Evolutionary conservation across 2,329 filamentous ascomycete species (phyloP), one percentile per base, ranked within the genome.

Genomic region (Rosellinia necatrix): DNA sequence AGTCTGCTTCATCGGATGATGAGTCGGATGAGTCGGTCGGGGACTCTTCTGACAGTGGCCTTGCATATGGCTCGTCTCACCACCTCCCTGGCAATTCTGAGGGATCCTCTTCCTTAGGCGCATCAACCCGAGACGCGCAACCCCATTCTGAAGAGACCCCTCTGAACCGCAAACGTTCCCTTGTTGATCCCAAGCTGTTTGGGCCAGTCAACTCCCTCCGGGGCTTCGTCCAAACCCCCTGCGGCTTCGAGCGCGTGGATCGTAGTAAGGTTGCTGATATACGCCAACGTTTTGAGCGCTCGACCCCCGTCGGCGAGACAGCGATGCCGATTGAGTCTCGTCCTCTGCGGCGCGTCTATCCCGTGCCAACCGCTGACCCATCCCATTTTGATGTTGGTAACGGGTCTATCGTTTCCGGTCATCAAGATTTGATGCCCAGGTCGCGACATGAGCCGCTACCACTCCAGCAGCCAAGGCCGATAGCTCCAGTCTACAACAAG

Each of bases 381-480:
- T 77, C 74, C 17, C 78, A 75, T 22, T 87, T 87, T 63, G 86
- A 90, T 61, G 82, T 79, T 44, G 75, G 72, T 22, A 77, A 78
- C 27, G 76, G 74, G 19, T 82, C 84, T 32, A 68, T 77, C n/a
- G 70, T 77, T 12, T 77, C 77, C 13, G 71, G 54, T 71, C 72
- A 70, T 32, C 71, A 74, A 51, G 73, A 76, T 38, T 67, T 76
- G 6, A 69, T 76, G 2, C 70, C 74, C 19, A 74, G 71, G 15
- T 69, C 72, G 13, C 79, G 83, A 37, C 82, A 86, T 4, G 83
- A 77, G 5, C 78, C 84, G 0, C 81, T 91, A 27, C 85, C 87
- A 9, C 78, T 97, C n/a, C 89, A 94, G 70, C 91, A 96, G 65
- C 92, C 92, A 2, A 88, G 92, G 64, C 92, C 92, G 2, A 82